Conservation (phyloP, 2,329 filamentous ascomycete genomes). For the Diaporthe caulivora region DNA sequence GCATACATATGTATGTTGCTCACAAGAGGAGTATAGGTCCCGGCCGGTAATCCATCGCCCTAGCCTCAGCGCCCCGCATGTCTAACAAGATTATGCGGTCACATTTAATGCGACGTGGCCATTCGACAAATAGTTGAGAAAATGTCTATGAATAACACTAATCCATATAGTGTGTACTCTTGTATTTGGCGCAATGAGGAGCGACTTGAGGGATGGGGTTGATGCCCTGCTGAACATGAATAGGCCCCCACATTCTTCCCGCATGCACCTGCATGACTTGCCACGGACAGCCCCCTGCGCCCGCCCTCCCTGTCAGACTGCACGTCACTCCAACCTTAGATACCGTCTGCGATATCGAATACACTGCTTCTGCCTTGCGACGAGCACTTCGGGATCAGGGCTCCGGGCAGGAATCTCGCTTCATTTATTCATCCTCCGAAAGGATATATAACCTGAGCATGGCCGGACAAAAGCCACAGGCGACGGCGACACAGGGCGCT, state of each 20-base stretch:
- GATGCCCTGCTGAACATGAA: not conserved
- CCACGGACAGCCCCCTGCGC: constrained; percentile 25
- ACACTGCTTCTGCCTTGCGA: constrained; percentile 10
- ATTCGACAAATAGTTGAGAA: not conserved
- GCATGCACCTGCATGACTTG: constrained; percentile 7
- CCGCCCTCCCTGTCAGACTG: constrained; percentile 29
- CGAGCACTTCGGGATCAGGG: not conserved
- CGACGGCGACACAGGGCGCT: constrained; percentile 41
- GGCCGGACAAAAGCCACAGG: constrained; percentile 46
- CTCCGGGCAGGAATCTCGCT: not conserved
- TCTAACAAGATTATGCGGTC: not conserved
- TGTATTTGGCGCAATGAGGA: not conserved
- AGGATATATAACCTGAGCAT: constrained; percentile 40
- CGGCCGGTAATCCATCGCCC: not conserved
- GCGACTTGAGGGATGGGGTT: not conserved
- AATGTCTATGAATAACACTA: not conserved
- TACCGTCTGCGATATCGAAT: not conserved
- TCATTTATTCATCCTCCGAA: constrained; percentile 15
- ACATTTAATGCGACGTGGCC: not conserved
- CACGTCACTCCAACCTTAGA: constrained; percentile 24
- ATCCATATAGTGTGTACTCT: not conserved
- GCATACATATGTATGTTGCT: not conserved
- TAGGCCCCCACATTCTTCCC: constrained; percentile 5
- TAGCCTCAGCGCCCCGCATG: not conserved
- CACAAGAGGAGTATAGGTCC: not conserved